A percentile compares a stretch with the other conserved stretches of the same genome.
Conservation (phyloP, 2,329 filamentous ascomycete genomes). For the Lasiodiplodia gonubiensis region DNA sequence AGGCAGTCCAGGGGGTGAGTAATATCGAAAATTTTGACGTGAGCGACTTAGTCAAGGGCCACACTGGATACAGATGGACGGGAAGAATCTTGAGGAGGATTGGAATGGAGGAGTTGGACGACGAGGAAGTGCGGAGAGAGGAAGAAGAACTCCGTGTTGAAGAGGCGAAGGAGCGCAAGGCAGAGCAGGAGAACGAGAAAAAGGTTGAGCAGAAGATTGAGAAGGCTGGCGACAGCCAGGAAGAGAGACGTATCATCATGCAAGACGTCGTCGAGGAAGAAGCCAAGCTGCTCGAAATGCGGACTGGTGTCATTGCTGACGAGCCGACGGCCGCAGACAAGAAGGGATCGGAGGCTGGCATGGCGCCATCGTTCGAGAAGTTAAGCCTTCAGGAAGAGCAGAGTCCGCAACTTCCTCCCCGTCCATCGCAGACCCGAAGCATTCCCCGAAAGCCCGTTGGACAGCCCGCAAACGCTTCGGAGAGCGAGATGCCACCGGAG, state of each 20-base stretch:
- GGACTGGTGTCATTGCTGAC: background rate
- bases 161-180: conserved; percentile 52
- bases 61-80: conserved; percentile 58
- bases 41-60: conserved; percentile 56
- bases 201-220: conserved; percentile 32
- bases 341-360: background rate
- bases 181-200: conserved; percentile 46
- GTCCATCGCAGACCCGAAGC: background rate
- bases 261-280: conserved; percentile 24
- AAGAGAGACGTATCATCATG: conserved; percentile 10
- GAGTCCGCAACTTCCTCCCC: background rate
- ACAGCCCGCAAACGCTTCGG: background rate
- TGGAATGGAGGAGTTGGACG: conserved; percentile 59
- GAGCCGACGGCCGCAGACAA: background rate
- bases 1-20: conserved; percentile 71
- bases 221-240: background rate
- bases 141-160: conserved; percentile 52
- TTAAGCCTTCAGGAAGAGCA: background rate
- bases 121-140: conserved; percentile 53
- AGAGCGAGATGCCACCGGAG: conserved; percentile 2
- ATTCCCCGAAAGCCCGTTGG: conserved; percentile 14
- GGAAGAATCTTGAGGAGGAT: conserved; percentile 59
- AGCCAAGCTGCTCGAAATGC: conserved; percentile 24
- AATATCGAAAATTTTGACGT: conserved; percentile 64
- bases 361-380: background rate